These are phyloP conservation scores for Torulaspora pretoriensis DNA, from an alignment of 1,139 yeast species.

Conservation along the genomic window DNA sequence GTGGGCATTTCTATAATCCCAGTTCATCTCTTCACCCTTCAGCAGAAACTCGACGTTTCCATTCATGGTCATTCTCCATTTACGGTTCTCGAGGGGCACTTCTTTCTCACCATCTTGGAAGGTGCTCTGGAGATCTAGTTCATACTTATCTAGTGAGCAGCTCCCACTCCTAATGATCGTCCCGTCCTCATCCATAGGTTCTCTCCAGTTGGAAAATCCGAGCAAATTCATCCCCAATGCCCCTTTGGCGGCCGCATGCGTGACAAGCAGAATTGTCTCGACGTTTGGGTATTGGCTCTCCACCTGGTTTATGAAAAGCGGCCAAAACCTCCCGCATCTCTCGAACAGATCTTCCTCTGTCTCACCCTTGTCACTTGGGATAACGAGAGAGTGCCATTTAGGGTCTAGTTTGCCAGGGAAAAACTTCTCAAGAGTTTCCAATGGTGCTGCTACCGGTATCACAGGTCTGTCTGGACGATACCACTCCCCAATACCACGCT, in stretches of 20 bases:
- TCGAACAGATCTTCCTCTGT: conserved; percentile 56
- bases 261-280: conserved; percentile 55
- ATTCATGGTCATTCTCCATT: conserved; percentile 57
- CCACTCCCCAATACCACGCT: conserved; percentile 74
- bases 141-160: conserved; percentile 55
- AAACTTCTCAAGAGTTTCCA: conserved; percentile 44
- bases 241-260: conserved; percentile 83
- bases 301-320: conserved; percentile 47
- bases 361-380: conserved; percentile 65
- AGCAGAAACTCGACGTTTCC: conserved; percentile 65
- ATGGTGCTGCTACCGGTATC: conserved; percentile 58
- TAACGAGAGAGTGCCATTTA: conserved; percentile 48
- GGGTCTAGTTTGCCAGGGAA: conserved; percentile 47
- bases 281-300: conserved; percentile 52
- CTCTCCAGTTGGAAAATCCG: conserved; percentile 46
- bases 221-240: conserved; percentile 69
- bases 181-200: conserved; percentile 47
- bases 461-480: conserved; percentile 51
- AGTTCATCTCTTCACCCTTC: conserved; percentile 86
- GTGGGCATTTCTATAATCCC: conserved; percentile 62
- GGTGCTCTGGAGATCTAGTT: conserved; percentile 43
- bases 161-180: conserved; percentile 50
- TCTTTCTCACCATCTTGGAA: conserved; percentile 35
- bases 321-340: conserved; percentile 51
- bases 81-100: conserved; percentile 22